Evolutionary conservation across 768 basidiomycete genomes (phyloP), one percentile per base, ranked within the genome.

Genomic region (Russula foetens): DNA sequence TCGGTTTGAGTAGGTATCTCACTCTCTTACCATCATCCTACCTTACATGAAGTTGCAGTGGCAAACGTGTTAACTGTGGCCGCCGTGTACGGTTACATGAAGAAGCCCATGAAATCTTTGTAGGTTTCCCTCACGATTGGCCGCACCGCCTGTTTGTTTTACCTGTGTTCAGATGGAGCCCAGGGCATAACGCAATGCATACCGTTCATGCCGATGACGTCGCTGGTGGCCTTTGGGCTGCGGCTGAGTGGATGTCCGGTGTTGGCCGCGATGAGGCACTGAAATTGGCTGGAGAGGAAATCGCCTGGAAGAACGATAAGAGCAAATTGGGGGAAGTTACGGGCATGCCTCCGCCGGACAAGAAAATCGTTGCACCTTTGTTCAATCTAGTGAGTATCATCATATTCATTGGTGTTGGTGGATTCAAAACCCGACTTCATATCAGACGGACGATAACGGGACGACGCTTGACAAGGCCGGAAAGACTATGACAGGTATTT

Each of bases 61-160:
- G 76, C 86, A 21, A 79, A 85, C 11, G 83, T 81, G 44, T 83
- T 90, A 47, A 86, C 85, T 1, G 84, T 92, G 14, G 86, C 83
- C 11, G 81, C 88, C 14, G 84, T 92, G 29, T 93, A 93, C 71
- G 88, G 88, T 6, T 84, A 88, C 69, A 76, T 90, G 71, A 83
- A 90, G 69, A 85, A 88, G 66, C 88, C 90, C 1, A 89, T 94
- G 85, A 91, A 89, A 70, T 87, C 84, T 11, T 77, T 92, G 89
- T 92, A 67, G 65, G 85, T 67, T 33, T 39, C 33, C 62, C 35
- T 45, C 21, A 54, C 44, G 21, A n/a, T 43, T 14, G 45, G 67
- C 44, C 23, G 26, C 12, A 50, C 21, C 38, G 24, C 38, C 35
- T 19, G 33, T 38, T 48, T 58, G 15, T 39, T 58, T n/a, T 12